These are phyloP conservation scores for Metschnikowia similis DNA, from an alignment of 805 yeast species.

Conservation along the genomic window DNA sequence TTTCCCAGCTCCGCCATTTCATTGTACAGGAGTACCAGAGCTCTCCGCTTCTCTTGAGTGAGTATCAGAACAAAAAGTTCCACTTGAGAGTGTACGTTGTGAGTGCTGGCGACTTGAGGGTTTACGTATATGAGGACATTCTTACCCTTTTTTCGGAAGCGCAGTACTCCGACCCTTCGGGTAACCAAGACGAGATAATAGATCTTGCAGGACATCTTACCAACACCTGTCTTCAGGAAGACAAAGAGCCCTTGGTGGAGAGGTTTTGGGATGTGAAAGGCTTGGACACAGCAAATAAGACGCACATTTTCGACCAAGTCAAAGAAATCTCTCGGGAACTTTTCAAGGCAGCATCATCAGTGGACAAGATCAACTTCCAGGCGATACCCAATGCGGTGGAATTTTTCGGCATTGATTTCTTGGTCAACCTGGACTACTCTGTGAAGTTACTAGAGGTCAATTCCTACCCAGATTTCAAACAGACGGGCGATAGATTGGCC, in stretches of 20 bases:
- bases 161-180: conserved; percentile 32
- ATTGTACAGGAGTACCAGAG: conserved; percentile 78
- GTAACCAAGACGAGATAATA: conserved; percentile 29
- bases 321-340: conserved; percentile 61
- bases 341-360: conserved; percentile 75
- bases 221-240: conserved; percentile 84
- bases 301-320: conserved; percentile 48
- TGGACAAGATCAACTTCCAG: conserved; percentile 79
- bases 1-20: conserved; percentile 86
- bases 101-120: conserved; percentile 68
- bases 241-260: conserved; percentile 49
- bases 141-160: conserved; percentile 74
- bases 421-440: conserved; percentile 53
- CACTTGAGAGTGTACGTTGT: conserved; percentile 85
- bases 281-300: conserved; percentile 26
- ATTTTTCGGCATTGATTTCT: conserved; percentile 83
- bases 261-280: conserved; percentile 58
- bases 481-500: conserved; percentile 79
- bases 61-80: conserved; percentile 68
- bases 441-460: conserved; percentile 79
- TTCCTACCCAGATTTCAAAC: conserved; percentile 94
- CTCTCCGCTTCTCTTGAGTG: conserved; percentile 61
- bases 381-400: conserved; percentile 81
- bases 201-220: conserved; percentile 78
- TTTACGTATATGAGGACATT: conserved; percentile 76